Base-by-base conservation (phyloP, 129 eudicot genomes). In the Escallonia herrerae region DNA sequence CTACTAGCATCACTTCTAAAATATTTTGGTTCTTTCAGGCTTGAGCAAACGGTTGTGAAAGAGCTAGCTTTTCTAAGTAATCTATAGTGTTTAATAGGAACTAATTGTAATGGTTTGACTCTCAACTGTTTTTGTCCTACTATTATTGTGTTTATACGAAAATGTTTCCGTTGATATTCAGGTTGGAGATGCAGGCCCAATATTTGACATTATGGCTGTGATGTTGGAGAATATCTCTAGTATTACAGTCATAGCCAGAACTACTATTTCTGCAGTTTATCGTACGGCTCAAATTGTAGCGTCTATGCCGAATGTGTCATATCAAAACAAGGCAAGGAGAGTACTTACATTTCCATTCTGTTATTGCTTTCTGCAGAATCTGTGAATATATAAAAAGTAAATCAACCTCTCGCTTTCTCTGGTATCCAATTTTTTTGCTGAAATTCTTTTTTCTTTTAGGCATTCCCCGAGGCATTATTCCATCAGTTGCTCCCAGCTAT, bases 181-280 rank as follows among this genome's bases (percentile, higher is more conserved):
- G 90, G 86, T 84, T 64, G 90, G 90, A 74, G 87, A 84, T 81
- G 90, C 84, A 48, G 87, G 84, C 53, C 80, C 76, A 3, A 72
- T 84, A 51, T 78, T 77, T 57, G 90, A 84, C 64, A 74, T 74
- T 62, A 84, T 84, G 86, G 86, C 90, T 12, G 78, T 68, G 56
- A 84, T 76, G 84, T 67, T 84, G 43, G 90, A 84, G 46, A 80
- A 75, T 65, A 81, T 78, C 59, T 76, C 90, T 9, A 63, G 49
- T 68, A 56, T 78, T 65, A 78, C 82, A 5, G 76, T 76, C 33
- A 56, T 75, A 39, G 86, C 86, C 14, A 66, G 86, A 65, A 72
- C 77, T 40, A 81, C 86, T 13, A 63, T 81, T 22, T 43, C 77
- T 63, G 73, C 87, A 60, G 86, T 84, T 57, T 84, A 60, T 63